Conservation (phyloP, 768 basidiomycete species). For the Naganishia vishniacii region DNA sequence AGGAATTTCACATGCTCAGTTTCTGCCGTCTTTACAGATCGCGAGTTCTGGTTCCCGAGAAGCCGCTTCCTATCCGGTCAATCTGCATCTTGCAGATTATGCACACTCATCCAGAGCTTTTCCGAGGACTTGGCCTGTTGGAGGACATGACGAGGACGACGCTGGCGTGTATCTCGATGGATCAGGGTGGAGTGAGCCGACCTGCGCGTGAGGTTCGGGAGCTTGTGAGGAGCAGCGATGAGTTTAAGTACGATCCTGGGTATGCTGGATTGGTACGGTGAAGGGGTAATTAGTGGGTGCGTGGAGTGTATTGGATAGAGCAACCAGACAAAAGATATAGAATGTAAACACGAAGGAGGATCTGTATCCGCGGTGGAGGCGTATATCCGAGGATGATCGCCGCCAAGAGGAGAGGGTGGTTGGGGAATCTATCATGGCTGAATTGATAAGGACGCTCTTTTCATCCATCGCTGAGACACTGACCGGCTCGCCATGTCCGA, state of each 20-base stretch:
- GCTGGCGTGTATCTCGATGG: constrained; percentile 11
- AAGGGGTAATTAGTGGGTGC: not conserved
- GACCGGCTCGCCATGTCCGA: not conserved
- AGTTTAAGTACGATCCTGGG: constrained; percentile 15
- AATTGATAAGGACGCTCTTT: no score
- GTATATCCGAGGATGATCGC: no score
- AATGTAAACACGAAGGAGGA: no score
- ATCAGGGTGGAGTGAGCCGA: constrained; percentile 7
- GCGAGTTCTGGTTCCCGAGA: constrained; percentile 14
- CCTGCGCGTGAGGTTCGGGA: constrained; percentile 13
- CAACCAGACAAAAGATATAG: no score
- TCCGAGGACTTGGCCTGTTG: constrained; percentile 13
- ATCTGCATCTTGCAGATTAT: constrained; percentile 18
- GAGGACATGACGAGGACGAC: constrained; percentile 15
- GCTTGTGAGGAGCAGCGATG: constrained; percentile 15
- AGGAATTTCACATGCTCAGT: no score
- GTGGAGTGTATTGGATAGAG: not conserved
- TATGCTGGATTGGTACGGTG: constrained; percentile 9
- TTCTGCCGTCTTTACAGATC: not conserved
- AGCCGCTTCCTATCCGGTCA: constrained; percentile 9
- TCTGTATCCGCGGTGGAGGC: no score
- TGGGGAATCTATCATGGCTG: no score
- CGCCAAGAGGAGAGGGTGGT: no score
- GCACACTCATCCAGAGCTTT: constrained; percentile 15
- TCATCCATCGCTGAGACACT: no score